Base-by-base conservation (phyloP, 2,329 filamentous ascomycete genomes). In the Fusarium sp. region DNA sequence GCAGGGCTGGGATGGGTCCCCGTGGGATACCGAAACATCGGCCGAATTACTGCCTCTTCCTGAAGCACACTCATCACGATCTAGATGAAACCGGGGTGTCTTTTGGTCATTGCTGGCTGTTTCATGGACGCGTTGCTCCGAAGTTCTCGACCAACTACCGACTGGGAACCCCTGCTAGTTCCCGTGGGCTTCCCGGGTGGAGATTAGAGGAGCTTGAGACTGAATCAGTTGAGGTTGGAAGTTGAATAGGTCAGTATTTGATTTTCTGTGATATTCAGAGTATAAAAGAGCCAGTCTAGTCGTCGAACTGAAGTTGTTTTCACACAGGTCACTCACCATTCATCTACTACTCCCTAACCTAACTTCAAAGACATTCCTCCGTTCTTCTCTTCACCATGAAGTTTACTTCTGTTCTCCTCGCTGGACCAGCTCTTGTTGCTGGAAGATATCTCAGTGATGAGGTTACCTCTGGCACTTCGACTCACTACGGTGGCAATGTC, bases 401-500 rank as follows among this genome's bases (percentile, higher is more conserved):
- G 67, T 54, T 76, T 62, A 22, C 71, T 48, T 53, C 72, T 3
- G 28, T 70, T 22, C 66, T 78, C 28, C 42, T 77, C 26, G 57
- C 68, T 38, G 38, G 30, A 22, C 76, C 76, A 16, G 75, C 70
- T 48, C 72, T 78, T 16, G 71, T 78, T 60, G 63, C 65, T 22
- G 65, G 53, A 20, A 51, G 60, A 38, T 65, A 67, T 28, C 73
- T 78, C 31, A 64, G 60, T 39, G 62, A 35, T 2, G 61, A 72
- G 24, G 63, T 68, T 5, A 50, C 45, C 16, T 58, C 70, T 16
- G 77, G 77, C 26, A 69, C 68, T 7, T 79, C 78, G 9, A 89
- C 88, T 47, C 87, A 83, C 76, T 89, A 90, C 75, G 85, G 86
- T 33, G 87, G 88, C 28, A 88, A 89, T 77, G 78, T 90, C 7